Base-by-base conservation (phyloP, 257 asterid species). In the Plantago ovata region DNA sequence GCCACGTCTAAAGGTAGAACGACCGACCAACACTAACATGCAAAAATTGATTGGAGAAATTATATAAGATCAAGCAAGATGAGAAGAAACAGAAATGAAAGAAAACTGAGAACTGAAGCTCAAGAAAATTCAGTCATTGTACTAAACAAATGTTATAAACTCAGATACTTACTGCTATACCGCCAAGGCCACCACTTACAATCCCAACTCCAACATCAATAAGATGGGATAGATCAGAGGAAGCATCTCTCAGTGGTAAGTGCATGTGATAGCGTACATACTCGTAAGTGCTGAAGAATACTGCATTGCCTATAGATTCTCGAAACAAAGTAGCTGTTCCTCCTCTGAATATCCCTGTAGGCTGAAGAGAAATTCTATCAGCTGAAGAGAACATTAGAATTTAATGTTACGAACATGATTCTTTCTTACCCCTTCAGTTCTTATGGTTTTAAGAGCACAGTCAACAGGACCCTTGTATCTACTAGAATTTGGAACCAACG, bases 1-100 rank as follows among this genome's bases (percentile, higher is more conserved):
- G 96, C 93, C 68, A 92, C 95, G 69, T 92, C 96, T 51, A 88
- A 40, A 2, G 96, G 96, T 69, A 91, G 77, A 62, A 85, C 83
- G 68, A 74, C 81, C 41, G 76, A 74, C 96, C 95, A 92, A 66
- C 80, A 82, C 84, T 82, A 63, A 58, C 61, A 73, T 41, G 48
- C 53, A 10, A 32, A 69, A 24, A 28, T 1, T 1, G 4, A 28
- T 28, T 0, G 36, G 7, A 28, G 36, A 3, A n/a, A n/a, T n/a
- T n/a, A n/a, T n/a, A n/a, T 28, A 28, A 8, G 7, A 28, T 28
- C 4, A 28, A 3, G 36, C 36, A 28, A 28, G 36, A n/a, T 28
- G 7, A 6, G 36, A 28, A 8, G 36, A 56, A 63, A 54, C 18
- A 47, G 19, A 21, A 32, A 4, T 3, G 36, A 28, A 8, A 28